Conservation (phyloP, 2,329 filamentous ascomycete genomes). For the Chaetomium sp. region DNA sequence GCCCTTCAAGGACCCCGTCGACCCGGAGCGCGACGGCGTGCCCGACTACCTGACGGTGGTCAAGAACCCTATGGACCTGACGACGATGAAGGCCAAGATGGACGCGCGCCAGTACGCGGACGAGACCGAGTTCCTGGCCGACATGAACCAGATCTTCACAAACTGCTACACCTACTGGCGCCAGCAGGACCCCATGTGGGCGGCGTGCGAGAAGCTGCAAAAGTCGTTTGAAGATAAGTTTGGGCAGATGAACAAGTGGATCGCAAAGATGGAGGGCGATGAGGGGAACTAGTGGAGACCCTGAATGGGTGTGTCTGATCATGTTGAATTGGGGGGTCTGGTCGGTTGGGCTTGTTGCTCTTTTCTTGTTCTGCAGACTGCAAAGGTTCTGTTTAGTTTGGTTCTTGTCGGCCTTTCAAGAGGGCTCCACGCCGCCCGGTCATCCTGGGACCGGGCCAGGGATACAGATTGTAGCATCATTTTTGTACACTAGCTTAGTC, state of each 20-base stretch:
- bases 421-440: background rate
- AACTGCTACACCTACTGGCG: conserved; percentile 68
- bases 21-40: conserved; percentile 56
- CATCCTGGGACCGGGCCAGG: background rate
- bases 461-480: conserved; percentile 9
- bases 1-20: conserved; percentile 62
- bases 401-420: background rate
- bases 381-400: background rate
- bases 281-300: conserved; percentile 38
- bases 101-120: conserved; percentile 54
- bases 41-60: conserved; percentile 65
- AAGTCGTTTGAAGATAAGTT: conserved; percentile 53
- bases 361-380: background rate
- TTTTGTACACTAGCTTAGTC: conserved; percentile 7
- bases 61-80: conserved; percentile 63
- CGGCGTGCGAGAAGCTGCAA: conserved; percentile 59
- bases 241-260: conserved; percentile 61
- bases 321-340: background rate
- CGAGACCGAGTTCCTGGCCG: conserved; percentile 57
- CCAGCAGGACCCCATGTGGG: conserved; percentile 56
- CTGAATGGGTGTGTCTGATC: background rate
- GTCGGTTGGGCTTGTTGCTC: background rate
- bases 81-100: conserved; percentile 63
- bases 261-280: conserved; percentile 54
- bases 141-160: conserved; percentile 63